phyloP scores from a whole-genome alignment of 2,329 filamentous ascomycete species.

The Penicillium thymicola region DNA sequence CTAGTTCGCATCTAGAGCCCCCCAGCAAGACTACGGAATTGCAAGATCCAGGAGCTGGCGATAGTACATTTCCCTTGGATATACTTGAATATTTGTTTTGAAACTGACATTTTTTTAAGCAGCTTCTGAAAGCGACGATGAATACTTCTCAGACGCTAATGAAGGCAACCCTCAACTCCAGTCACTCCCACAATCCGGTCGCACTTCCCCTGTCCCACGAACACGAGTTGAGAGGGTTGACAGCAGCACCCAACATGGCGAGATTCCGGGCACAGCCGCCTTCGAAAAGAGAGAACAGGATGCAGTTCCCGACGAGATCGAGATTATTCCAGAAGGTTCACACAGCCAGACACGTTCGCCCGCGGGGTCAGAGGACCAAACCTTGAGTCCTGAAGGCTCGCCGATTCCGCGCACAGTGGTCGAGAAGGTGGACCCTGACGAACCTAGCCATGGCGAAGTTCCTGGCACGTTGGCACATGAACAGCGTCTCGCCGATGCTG shows the following conservation, averaged over 20 bases:
- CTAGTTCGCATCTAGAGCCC: conserved; percentile 49
- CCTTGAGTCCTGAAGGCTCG: conserved; percentile 51
- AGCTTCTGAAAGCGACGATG: conserved; percentile 54
- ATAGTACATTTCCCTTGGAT: conserved; percentile 42
- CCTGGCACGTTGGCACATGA: conserved; percentile 59
- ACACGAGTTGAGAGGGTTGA: conserved; percentile 64
- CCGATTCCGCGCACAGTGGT: conserved; percentile 59
- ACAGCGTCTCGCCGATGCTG: conserved; percentile 56
- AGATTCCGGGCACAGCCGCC: conserved; percentile 59
- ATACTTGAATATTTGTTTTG: neutral
- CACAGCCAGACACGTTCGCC: conserved; percentile 42
- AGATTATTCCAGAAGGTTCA: conserved; percentile 51
- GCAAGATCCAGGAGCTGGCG: conserved; percentile 56
- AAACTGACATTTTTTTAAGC: conserved; percentile 15
- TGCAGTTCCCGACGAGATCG: conserved; percentile 62
- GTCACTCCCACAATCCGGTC: conserved; percentile 39
- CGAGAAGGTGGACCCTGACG: conserved; percentile 57
- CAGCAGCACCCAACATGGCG: conserved; percentile 56
- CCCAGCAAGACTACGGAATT: conserved; percentile 55
- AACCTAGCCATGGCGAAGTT: conserved; percentile 59
- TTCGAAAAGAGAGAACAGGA: conserved; percentile 58
- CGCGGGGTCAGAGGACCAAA: conserved; percentile 41
- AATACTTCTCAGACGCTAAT: conserved; percentile 64
- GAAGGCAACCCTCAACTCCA: conserved; percentile 49
- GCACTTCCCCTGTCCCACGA: conserved; percentile 55